Evolutionary conservation across 2,329 filamentous ascomycete species (phyloP), one percentile per base, ranked within the genome.

Genomic region (Endocalyx cinctus): DNA sequence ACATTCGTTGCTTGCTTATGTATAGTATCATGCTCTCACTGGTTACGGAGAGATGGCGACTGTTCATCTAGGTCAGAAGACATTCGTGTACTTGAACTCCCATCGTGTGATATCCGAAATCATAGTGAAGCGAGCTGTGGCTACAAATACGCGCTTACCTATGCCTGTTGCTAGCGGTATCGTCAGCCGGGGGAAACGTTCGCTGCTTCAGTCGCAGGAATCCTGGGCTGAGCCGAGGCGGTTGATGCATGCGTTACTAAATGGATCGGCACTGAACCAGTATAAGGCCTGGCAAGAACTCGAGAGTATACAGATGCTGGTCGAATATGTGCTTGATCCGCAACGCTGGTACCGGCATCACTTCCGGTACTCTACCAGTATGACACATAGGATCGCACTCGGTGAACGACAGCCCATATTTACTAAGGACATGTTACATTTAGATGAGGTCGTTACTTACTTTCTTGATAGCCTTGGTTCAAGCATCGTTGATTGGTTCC

Each of bases 11-110:
- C n/a, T n/a, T n/a, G n/a, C n/a, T n/a, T n/a, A n/a, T n/a, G n/a
- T n/a, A n/a, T n/a, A n/a, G n/a, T n/a, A n/a, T n/a, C n/a, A n/a
- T n/a, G n/a, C n/a, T n/a, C n/a, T n/a, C n/a, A n/a, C 22, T 11
- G 22, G 39, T 17, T 50, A 50, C 32, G 51, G 51, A n/a, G 51
- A 54, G 15, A 50, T 54, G 50, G 41, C 46, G 17, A 52, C 51
- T 2, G 18, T 54, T 13, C 42, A 47, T 29, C 38, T 58, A 22
- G 54, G 54, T 8, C 41, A 50, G 17, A 63, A 60, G 34, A 66
- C 60, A 1, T 66, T 60, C 59, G 48, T 69, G 13, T 47, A 67
- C 12, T 54, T 69, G 5, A 69, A 69, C 41, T 56, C 42, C 11
- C 41, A 53, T 17, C 59, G 64, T 6, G 60, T 65, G 3, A 57